Percentiles rank a stretch among this genome's conserved stretches.
These are phyloP conservation scores for Tetrahymena elliotti DNA, from an alignment of 73 alveolate genomes.

Conservation along the genomic window DNA sequence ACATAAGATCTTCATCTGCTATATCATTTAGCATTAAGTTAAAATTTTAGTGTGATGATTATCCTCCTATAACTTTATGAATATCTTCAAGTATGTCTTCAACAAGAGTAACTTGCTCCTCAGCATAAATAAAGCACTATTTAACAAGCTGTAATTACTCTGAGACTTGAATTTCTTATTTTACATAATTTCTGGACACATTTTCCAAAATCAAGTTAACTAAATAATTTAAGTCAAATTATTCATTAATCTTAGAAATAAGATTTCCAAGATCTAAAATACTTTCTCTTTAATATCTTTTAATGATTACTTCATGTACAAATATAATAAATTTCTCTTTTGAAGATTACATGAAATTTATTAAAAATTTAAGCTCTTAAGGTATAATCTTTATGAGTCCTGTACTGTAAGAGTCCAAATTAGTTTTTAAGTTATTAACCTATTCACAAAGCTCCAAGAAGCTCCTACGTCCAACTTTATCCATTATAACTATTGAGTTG, in stretches of 20 bases:
- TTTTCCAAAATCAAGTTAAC: neutral
- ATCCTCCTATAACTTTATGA: neutral
- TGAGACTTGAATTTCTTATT: neutral
- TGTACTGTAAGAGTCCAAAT: neutral
- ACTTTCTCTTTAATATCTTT: neutral
- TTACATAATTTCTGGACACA: neutral
- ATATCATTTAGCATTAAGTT: neutral
- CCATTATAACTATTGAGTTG: neutral
- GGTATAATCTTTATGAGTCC: neutral
- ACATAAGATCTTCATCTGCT: neutral
- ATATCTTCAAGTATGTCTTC: neutral
- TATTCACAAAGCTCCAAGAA: neutral
- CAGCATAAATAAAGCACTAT: neutral
- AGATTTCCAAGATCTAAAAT: neutral
- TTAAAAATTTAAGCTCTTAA: neutral
- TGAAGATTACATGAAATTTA: neutral
- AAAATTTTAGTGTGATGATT: neutral
- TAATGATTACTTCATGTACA: neutral
- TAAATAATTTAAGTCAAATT: neutral
- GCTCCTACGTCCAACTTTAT: neutral
- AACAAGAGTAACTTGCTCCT: neutral
- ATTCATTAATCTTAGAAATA: neutral
- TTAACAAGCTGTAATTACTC: neutral
- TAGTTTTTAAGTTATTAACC: neutral
- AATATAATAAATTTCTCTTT: neutral